phyloP scores from a whole-genome alignment of 495 filamentous ascomycete species.

The Polyplosphaeria fusca region DNA sequence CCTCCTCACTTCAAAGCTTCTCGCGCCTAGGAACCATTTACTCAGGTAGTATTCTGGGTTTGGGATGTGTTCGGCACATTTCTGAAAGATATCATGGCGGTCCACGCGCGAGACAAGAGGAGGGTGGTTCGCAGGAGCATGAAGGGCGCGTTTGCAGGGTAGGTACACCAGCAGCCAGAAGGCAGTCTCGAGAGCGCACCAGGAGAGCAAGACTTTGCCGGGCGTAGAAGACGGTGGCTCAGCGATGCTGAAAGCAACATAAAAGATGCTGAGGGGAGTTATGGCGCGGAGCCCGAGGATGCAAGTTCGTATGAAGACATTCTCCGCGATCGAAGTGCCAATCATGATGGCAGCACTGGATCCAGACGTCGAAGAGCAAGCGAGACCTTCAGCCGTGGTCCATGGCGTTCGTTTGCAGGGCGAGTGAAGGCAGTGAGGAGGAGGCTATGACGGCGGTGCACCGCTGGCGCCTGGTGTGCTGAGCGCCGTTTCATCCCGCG shows the following conservation, averaged over 20 bases:
- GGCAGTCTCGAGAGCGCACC: slow-evolving; percentile 44
- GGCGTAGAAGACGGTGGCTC: slow-evolving; percentile 37
- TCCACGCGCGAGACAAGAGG: slow-evolving; percentile 42
- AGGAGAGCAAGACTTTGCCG: slow-evolving; percentile 11
- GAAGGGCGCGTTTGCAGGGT: slow-evolving; percentile 49
- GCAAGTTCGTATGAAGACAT: slow-evolving; percentile 23
- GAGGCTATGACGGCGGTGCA: not conserved
- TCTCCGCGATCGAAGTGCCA: slow-evolving; percentile 20
- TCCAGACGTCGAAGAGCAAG: not conserved
- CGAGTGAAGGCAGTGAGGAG: not conserved
- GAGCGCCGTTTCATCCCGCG: not conserved
- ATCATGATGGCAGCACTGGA: slow-evolving; percentile 17
- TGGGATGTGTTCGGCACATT: slow-evolving; percentile 53
- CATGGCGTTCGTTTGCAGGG: not conserved
- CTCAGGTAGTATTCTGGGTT: slow-evolving; percentile 56
- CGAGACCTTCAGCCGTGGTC: not conserved
- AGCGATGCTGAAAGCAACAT: slow-evolving; percentile 40
- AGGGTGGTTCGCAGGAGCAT: slow-evolving; percentile 53
- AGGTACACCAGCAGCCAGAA: slow-evolving; percentile 57
- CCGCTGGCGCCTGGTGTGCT: not conserved
- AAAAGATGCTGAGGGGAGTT: slow-evolving; percentile 50
- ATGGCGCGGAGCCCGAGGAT: slow-evolving; percentile 35
- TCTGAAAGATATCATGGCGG: slow-evolving; percentile 51
- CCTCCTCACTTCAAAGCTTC: slow-evolving; percentile 54
- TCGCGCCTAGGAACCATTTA: slow-evolving; percentile 64